These are phyloP conservation scores for Colletotrichum camelliae DNA, from an alignment of 2,329 filamentous ascomycete species.

Conservation along the genomic window DNA sequence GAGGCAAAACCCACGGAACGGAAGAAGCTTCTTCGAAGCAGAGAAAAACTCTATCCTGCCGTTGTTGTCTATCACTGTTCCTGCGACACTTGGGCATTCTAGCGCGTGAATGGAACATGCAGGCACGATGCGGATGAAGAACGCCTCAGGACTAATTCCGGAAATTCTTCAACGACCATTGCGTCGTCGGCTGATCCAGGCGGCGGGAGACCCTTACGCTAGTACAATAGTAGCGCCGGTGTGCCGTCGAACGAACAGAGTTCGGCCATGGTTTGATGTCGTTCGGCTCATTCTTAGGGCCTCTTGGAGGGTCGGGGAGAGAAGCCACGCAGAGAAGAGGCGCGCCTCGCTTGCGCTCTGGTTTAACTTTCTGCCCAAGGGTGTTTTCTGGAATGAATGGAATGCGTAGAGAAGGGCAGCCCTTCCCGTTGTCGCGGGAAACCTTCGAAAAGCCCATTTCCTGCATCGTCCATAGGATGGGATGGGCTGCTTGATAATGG, in stretches of 20 bases:
- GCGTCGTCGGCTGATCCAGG: background rate
- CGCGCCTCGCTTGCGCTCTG: background rate
- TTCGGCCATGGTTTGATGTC: slow-evolving; percentile 12
- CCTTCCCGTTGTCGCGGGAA: background rate
- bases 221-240: background rate
- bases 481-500: background rate
- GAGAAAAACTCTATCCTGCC: background rate
- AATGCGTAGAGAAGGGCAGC: background rate
- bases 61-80: background rate
- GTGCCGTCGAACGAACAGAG: slow-evolving; percentile 1
- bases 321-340: background rate
- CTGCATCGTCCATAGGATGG: background rate
- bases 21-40: background rate
- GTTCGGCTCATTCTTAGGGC: background rate
- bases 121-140: background rate
- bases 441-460: background rate
- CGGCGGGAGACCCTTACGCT: background rate
- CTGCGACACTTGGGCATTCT: background rate
- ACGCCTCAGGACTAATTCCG: background rate
- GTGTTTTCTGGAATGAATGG: background rate
- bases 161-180: background rate
- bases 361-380: background rate
- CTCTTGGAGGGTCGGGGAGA: background rate
- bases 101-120: background rate
- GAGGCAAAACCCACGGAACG: background rate